Evolutionary conservation across 2,329 filamentous ascomycete genomes (phyloP).

Genomic region (Botrytis pseudocinerea): DNA sequence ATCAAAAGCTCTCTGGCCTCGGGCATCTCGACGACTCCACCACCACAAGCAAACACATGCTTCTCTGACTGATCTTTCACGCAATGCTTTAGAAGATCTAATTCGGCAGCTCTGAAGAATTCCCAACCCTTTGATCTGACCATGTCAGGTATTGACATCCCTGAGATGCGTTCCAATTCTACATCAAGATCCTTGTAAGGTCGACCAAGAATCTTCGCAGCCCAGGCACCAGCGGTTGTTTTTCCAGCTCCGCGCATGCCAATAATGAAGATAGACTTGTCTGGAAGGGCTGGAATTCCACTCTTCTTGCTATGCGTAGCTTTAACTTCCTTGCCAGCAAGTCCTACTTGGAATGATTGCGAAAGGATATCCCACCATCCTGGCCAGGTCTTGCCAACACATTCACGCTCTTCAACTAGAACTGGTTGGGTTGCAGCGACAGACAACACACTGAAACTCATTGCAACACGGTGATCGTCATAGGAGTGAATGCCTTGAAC

Average conservation of each 20-base stretch:
- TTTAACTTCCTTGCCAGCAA: conserved; percentile 66
- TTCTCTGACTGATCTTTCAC: conserved; percentile 73
- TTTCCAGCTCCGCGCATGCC: conserved; percentile 98
- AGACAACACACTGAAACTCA: conserved; percentile 94
- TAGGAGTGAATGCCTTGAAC: conserved; percentile 81
- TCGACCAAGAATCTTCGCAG: conserved; percentile 71
- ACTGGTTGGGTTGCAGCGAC: conserved; percentile 69
- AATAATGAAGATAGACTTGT: conserved; percentile 85
- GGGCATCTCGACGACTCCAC: conserved; percentile 84
- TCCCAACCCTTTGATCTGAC: conserved; percentile 81
- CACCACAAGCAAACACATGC: conserved; percentile 89
- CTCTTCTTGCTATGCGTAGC: conserved; percentile 43
- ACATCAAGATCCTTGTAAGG: conserved; percentile 84
- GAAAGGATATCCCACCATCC: conserved; percentile 95
- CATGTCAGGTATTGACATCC: conserved; percentile 81
- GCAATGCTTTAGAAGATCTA: conserved; percentile 70
- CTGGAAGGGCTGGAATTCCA: conserved; percentile 43
- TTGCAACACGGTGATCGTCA: conserved; percentile 95
- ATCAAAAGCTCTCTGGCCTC: conserved; percentile 75
- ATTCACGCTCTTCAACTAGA: conserved; percentile 84
- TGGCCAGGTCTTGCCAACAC: conserved; percentile 96
- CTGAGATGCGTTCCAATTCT: conserved; percentile 74
- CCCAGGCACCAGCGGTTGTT: conserved; percentile 88
- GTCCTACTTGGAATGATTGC: conserved; percentile 70
- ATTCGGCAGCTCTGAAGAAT: conserved; percentile 78